A percentile compares a stretch with the other conserved stretches of the same genome.
phyloP scores from a whole-genome alignment of 768 basidiomycete species.

The Cytidiella melzeri region DNA sequence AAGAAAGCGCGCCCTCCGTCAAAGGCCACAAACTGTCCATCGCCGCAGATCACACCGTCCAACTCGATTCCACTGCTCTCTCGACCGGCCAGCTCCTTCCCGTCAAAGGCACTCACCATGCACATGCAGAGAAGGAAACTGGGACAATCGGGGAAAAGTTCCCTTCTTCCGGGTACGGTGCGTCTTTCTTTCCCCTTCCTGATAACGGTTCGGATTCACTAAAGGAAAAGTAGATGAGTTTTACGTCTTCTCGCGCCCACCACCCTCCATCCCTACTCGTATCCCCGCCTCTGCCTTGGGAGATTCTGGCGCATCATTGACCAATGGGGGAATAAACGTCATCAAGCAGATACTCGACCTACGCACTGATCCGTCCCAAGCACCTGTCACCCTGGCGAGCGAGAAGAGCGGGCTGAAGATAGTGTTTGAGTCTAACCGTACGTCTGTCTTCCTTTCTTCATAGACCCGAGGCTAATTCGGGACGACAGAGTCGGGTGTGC shows the following conservation, averaged over 20 bases:
- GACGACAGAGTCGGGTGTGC: constrained; percentile 58
- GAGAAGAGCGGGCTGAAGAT: constrained; percentile 54
- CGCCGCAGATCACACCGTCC: constrained; percentile 50
- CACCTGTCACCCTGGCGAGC: constrained; percentile 42
- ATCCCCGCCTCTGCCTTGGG: constrained; percentile 38
- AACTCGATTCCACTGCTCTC: constrained; percentile 43
- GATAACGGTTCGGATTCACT: background rate
- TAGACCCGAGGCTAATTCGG: too few relatives aligned
- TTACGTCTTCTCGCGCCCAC: constrained; percentile 44
- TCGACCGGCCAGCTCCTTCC: constrained; percentile 47
- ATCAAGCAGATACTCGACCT: constrained; percentile 19
- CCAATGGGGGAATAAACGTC: constrained; percentile 14
- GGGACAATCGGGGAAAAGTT: constrained; percentile 46
- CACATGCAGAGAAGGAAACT: constrained; percentile 19
- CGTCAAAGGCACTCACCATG: constrained; percentile 43
- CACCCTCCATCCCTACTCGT: constrained; percentile 39
- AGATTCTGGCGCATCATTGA: constrained; percentile 38
- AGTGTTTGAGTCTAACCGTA: constrained; percentile 66
- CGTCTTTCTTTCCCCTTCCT: constrained; percentile 12
- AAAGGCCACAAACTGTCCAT: constrained; percentile 42
- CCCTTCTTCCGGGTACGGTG: constrained; percentile 60
- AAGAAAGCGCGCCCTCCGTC: constrained; percentile 38
- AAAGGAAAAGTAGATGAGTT: constrained; percentile 46
- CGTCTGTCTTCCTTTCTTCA: constrained; percentile 24
- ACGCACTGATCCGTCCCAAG: background rate